These are phyloP conservation scores for Phylloporus scabripes DNA, from an alignment of 768 basidiomycete genomes.

Conservation along the genomic window DNA sequence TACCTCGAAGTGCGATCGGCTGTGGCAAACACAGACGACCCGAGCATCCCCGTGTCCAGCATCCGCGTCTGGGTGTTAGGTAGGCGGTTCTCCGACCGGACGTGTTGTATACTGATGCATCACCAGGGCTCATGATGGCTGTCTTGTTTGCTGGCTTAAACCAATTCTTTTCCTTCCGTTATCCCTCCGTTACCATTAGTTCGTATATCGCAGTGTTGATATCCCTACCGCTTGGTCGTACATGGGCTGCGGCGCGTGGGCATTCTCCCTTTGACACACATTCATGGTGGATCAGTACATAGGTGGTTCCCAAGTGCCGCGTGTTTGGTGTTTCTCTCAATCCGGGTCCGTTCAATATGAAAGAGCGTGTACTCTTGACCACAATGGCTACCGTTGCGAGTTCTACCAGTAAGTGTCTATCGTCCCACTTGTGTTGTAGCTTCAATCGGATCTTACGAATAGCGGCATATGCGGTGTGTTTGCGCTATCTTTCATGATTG, in stretches of 20 bases:
- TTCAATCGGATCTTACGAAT: conserved; percentile 3
- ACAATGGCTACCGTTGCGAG: conserved; percentile 55
- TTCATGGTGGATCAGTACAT: background rate
- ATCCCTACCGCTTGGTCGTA: conserved; percentile 61
- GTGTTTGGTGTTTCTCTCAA: conserved; percentile 61
- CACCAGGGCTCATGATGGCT: conserved; percentile 39
- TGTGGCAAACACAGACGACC: conserved; percentile 47
- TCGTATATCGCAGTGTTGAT: conserved; percentile 66
- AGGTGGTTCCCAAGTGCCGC: conserved; percentile 45
- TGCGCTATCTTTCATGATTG: background rate
- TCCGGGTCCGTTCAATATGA: conserved; percentile 75
- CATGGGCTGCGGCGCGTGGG: conserved; percentile 44
- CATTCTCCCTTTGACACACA: too few species aligned
- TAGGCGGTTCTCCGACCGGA: background rate
- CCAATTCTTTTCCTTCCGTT: conserved; percentile 74
- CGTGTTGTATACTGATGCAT: background rate
- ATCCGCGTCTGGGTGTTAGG: conserved; percentile 60
- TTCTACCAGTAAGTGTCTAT: conserved; percentile 17
- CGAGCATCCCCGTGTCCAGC: conserved; percentile 52
- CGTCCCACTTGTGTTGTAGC: background rate
- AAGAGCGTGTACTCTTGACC: conserved; percentile 64
- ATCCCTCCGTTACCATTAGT: conserved; percentile 40
- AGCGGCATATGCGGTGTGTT: conserved; percentile 44
- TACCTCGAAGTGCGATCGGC: conserved; percentile 33
- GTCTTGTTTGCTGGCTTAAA: conserved; percentile 67